Conservation (phyloP, 768 basidiomycete genomes). For the Clavulina sp. region DNA sequence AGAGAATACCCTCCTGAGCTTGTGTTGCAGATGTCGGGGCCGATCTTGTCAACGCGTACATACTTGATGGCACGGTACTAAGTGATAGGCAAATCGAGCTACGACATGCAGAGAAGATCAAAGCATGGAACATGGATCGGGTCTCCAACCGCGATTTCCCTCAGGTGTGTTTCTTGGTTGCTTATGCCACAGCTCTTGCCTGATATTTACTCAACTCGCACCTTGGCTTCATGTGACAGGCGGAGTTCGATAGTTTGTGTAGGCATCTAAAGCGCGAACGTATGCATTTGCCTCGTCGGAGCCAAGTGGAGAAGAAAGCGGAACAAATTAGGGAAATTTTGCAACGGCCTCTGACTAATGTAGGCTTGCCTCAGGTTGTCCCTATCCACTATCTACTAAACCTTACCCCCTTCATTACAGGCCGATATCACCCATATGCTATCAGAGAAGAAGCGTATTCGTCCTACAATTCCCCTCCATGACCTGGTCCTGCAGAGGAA, state of each 20-base stretch:
- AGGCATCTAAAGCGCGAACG: constrained; percentile 31
- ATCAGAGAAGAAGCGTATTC: constrained; percentile 36
- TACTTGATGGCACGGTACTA: constrained; percentile 37
- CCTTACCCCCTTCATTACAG: constrained; percentile 24
- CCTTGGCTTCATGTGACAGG: constrained; percentile 24
- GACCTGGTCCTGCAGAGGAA: constrained; percentile 32
- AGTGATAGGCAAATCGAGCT: constrained; percentile 57
- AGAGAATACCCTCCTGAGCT: constrained; percentile 7
- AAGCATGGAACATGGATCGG: constrained; percentile 60
- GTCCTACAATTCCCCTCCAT: constrained; percentile 19
- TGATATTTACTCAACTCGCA: neutral
- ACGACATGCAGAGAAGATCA: constrained; percentile 52
- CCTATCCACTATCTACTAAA: constrained; percentile 1
- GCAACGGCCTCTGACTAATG: constrained; percentile 62
- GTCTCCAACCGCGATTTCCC: constrained; percentile 60
- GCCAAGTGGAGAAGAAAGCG: constrained; percentile 45
- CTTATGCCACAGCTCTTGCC: neutral
- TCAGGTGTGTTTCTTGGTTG: constrained; percentile 27
- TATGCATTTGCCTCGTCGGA: constrained; percentile 48
- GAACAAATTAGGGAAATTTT: constrained; percentile 41
- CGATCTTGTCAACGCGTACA: constrained; percentile 47
- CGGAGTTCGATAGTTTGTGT: constrained; percentile 51
- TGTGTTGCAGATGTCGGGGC: constrained; percentile 31
- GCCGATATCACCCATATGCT: constrained; percentile 70
- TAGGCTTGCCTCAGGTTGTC: constrained; percentile 22